phyloP scores from a whole-genome alignment of 352 stramenopile species.

The Discostella stelligera region DNA sequence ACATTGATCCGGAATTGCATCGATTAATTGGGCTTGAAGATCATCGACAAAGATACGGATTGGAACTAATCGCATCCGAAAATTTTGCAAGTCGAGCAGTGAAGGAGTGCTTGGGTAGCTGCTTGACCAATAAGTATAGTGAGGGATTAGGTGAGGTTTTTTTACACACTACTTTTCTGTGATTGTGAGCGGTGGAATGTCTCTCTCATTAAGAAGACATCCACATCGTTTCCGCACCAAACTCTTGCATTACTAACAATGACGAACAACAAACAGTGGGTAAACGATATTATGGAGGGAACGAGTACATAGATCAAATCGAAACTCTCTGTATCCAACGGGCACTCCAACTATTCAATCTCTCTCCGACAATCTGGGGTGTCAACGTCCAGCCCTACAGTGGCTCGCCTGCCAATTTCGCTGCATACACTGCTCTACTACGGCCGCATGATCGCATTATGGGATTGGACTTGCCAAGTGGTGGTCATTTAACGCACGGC shows the following conservation, averaged over 20 bases:
- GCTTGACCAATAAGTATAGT: conserved; percentile 99
- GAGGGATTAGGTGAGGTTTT: conserved; percentile 88
- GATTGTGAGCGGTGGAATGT: no score
- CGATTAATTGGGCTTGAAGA: conserved; percentile 87
- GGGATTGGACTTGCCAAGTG: conserved; percentile 97
- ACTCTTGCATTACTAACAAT: not conserved
- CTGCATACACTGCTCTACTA: conserved; percentile 97
- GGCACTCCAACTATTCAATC: conserved; percentile 89
- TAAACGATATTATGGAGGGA: conserved; percentile 97
- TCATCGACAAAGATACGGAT: conserved; percentile 91
- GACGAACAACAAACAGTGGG: conserved; percentile 65
- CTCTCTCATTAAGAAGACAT: no score
- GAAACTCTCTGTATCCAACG: conserved; percentile 94
- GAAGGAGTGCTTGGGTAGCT: conserved; percentile 95
- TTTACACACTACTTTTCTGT: no score
- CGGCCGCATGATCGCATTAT: conserved; percentile 98
- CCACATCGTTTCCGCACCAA: not conserved
- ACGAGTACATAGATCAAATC: conserved; percentile 96
- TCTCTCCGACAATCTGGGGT: conserved; percentile 91
- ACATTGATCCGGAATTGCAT: conserved; percentile 64
- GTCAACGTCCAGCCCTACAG: conserved; percentile 96
- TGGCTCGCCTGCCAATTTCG: conserved; percentile 98
- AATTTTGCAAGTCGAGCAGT: conserved; percentile 98
- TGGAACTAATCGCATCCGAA: conserved; percentile 99
- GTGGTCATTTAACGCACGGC: conserved; percentile 98